Evolutionary conservation across 2,329 filamentous ascomycete species (phyloP), one percentile per base, ranked within the genome.

Genomic region (Graphilbum ipis-grandicollis): DNA sequence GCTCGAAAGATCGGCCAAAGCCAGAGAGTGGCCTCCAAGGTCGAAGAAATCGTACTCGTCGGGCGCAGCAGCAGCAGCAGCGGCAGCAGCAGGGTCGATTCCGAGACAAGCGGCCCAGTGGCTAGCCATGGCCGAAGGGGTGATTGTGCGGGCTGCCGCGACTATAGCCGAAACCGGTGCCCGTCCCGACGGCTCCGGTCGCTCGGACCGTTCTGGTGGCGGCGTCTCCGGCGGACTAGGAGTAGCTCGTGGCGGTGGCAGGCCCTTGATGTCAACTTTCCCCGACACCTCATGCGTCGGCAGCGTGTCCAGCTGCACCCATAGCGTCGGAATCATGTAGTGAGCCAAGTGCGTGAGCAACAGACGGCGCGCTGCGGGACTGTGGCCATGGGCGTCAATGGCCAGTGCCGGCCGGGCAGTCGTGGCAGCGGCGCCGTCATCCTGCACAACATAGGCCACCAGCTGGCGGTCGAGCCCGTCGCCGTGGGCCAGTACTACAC

Each of bases 321-420:
- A 88, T 3, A 85, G 54, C 1, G 77, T 66, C 0, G 81, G 81
- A 37, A 88, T 77, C 81, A 88, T 86, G 55, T 88, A 88, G 43
- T 82, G 79, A 2, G 81, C 81, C 22, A 88, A 64, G 43, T 74
- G 72, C 14, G 67, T 59, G 1, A 74, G 65, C 3, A 88, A 63
- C 14, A 67, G 66, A 38, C 73, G 69, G 33, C 81, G 68, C 3
- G 79, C 73, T 6, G 66, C 65, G 1, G 79, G 73, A 45, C 79
- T 84, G 53, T 80, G 76, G 5, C 78, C 79, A 21, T 72, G 68
- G 39, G 76, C 70, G 41, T 84, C 74, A 33, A 85, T 71, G 33
- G 77, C 68, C 3, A 82, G 62, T 4, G 60, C 55, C 0, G 74
- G 69, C 18, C 78, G 73, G 31, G 71, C 65, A n/a, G 31, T 58